Conservation (phyloP, 441 rosid genomes). For the Adansonia rubrostipa region DNA sequence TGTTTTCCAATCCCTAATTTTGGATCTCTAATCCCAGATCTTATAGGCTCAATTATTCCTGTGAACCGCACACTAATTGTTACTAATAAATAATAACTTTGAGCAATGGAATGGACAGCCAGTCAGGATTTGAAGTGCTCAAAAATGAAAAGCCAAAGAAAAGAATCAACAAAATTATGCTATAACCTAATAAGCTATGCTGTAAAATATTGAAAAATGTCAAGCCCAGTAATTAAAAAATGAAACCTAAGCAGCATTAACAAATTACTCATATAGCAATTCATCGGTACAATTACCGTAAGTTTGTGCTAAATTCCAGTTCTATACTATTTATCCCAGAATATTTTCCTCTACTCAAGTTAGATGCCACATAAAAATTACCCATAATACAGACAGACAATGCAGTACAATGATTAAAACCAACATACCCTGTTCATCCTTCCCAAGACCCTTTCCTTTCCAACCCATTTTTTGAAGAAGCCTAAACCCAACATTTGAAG, state of each 20-base stretch:
- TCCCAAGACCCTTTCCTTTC: conserved; percentile 97
- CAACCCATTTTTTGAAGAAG: conserved; percentile 98
- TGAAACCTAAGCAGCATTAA: not conserved
- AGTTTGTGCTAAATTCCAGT: conserved; percentile 6
- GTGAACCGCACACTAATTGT: not conserved
- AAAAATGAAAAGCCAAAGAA: conserved; percentile 1
- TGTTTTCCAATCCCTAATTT: conserved; percentile 88
- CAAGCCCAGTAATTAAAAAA: not conserved
- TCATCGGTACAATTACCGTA: not conserved
- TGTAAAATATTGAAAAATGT: not conserved
- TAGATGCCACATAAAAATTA: not conserved
- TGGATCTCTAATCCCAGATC: conserved; percentile 85
- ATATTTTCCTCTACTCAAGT: not conserved
- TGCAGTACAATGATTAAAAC: not conserved
- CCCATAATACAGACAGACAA: not conserved
- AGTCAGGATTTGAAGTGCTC: not conserved
- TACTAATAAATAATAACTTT: not conserved
- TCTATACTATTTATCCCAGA: not conserved
- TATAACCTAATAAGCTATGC: not conserved
- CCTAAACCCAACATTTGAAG: conserved; percentile 84
- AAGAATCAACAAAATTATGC: not conserved
- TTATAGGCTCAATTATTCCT: conserved; percentile 84
- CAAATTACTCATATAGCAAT: not conserved
- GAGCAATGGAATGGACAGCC: not conserved
- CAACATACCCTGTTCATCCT: conserved; percentile 83